Evolutionary conservation across 495 filamentous ascomycete species (phyloP).

Genomic region (Neurospora sp.): DNA sequence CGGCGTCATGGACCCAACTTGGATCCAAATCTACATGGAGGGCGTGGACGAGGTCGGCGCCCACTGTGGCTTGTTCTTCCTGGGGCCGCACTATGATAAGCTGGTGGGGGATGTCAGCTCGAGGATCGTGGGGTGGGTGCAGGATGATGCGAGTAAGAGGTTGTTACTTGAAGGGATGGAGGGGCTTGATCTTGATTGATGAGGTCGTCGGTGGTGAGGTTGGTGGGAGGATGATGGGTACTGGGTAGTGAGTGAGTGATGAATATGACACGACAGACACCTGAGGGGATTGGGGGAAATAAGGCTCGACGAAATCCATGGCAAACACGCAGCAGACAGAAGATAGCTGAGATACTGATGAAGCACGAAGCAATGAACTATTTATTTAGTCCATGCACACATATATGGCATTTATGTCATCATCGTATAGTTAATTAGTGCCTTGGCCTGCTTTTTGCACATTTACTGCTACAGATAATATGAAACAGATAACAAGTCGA

Average conservation of each 20-base stretch:
- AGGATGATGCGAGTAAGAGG: conserved; percentile 38
- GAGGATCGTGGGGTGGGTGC: conserved; percentile 63
- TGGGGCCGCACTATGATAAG: conserved; percentile 57
- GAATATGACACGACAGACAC: background rate
- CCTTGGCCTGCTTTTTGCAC: too few relatives aligned
- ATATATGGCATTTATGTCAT: background rate
- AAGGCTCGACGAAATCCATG: background rate
- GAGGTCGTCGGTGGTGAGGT: background rate
- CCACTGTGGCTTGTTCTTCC: conserved; percentile 74
- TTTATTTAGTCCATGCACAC: background rate
- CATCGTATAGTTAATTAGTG: too few relatives aligned
- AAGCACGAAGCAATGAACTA: too few relatives aligned
- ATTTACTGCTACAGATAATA: too few relatives aligned
- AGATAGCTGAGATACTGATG: background rate
- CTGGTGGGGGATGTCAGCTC: conserved; percentile 66
- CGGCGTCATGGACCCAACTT: conserved; percentile 44
- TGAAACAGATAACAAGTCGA: too few relatives aligned
- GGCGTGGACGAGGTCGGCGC: conserved; percentile 77
- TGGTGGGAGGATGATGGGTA: background rate
- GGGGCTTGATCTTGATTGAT: conserved; percentile 1
- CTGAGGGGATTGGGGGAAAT: background rate
- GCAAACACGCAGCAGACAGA: background rate
- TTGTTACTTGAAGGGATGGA: conserved; percentile 17
- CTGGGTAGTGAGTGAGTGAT: background rate
- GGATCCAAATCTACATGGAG: conserved; percentile 70